These are phyloP conservation scores for Solanum chiquidenum DNA, from an alignment of 257 asterid genomes.

Conservation along the genomic window DNA sequence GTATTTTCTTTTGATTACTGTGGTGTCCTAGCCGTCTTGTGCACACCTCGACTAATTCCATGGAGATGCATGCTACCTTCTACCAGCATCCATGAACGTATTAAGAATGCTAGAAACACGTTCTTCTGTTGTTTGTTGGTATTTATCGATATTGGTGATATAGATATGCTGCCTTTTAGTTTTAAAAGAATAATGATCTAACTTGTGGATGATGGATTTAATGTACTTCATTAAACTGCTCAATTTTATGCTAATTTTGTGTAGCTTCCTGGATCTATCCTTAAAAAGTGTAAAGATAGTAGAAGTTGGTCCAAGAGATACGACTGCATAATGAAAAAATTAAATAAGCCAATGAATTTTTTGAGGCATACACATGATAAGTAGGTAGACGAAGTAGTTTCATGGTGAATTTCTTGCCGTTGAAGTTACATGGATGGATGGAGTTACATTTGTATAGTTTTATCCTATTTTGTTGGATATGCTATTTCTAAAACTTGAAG, in stretches of 20 bases:
- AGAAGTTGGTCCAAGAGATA: too few species aligned
- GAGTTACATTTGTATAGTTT: too few species aligned
- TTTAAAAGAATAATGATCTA: background rate
- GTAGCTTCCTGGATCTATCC: background rate
- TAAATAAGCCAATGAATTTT: too few species aligned
- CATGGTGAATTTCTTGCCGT: too few species aligned
- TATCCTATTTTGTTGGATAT: too few species aligned
- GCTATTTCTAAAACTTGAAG: too few species aligned
- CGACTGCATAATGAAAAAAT: too few species aligned
- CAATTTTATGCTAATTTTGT: too few species aligned
- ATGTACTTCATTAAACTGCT: background rate
- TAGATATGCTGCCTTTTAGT: background rate
- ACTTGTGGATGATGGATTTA: background rate
- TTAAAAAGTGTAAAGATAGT: background rate
- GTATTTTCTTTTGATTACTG: background rate
- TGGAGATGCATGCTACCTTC: background rate
- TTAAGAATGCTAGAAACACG: background rate
- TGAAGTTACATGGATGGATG: too few species aligned
- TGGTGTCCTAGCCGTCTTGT: background rate
- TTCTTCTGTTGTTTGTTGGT: background rate
- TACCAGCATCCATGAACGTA: background rate
- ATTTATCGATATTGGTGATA: background rate
- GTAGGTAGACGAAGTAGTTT: too few species aligned
- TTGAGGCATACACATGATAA: too few species aligned
- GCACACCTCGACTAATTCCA: background rate